Conservation (phyloP, 2,329 filamentous ascomycete genomes). For the Trichophyton mentagrophytes region DNA sequence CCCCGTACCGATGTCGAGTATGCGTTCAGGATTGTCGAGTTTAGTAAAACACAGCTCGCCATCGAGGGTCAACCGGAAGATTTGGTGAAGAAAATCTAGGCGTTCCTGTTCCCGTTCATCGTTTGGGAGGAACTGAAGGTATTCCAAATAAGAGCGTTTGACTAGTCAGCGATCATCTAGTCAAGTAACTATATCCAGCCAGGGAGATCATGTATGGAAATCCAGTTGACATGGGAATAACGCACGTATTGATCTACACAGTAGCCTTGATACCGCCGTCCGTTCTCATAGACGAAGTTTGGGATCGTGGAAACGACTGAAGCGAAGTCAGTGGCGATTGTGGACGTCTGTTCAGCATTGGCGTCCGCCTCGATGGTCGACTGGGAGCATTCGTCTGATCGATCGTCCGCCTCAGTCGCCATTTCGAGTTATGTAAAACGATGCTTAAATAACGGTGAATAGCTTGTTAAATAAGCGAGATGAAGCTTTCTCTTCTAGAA, state of each 20-base stretch:
- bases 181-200: background rate
- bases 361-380: conserved; percentile 10
- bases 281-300: conserved; percentile 14
- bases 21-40: conserved; percentile 16
- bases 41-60: conserved; percentile 25
- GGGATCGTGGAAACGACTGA: conserved; percentile 11
- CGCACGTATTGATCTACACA: conserved; percentile 12
- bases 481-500: no score
- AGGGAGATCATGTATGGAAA: background rate
- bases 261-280: conserved; percentile 15
- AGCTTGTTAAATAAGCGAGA: background rate
- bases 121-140: conserved; percentile 9
- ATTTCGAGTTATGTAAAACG: background rate
- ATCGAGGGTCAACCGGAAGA: conserved; percentile 18
- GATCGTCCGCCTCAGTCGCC: background rate
- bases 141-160: background rate
- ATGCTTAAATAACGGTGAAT: no score
- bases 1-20: conserved; percentile 26
- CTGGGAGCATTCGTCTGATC: background rate
- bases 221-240: background rate
- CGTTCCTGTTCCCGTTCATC: conserved; percentile 26
- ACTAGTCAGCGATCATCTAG: background rate
- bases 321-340: conserved; percentile 8
- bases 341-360: background rate
- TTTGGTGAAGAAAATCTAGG: conserved; percentile 30